A percentile compares a stretch with the other conserved stretches of the same genome.
Conservation (phyloP, 2,329 filamentous ascomycete genomes). For the Pestalotiopsis sp. region DNA sequence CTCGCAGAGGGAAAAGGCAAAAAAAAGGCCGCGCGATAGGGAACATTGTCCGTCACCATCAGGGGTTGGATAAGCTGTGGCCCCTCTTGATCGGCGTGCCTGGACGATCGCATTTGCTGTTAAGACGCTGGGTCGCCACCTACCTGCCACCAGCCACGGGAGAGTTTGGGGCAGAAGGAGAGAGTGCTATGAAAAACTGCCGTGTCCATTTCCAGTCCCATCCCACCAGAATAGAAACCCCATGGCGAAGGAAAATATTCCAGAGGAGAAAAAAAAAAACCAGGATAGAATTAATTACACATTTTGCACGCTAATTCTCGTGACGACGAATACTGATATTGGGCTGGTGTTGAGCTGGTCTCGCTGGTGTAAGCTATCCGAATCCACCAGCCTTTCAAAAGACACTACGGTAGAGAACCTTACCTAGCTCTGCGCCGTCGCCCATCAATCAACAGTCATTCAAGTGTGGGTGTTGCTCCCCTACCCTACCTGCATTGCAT, state of each 20-base stretch:
- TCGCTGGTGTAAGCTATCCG: neutral
- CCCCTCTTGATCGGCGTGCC: constrained; percentile 14
- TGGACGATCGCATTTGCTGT: constrained; percentile 15
- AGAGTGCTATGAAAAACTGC: neutral
- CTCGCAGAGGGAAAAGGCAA: neutral
- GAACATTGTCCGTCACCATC: neutral
- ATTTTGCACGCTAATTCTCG: neutral
- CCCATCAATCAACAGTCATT: neutral
- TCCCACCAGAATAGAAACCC: neutral
- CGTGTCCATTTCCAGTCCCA: neutral
- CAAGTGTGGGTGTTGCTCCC: neutral
- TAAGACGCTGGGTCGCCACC: neutral
- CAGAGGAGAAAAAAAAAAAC: neutral
- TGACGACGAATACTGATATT: neutral
- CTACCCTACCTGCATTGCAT: neutral
- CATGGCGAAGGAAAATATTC: neutral
- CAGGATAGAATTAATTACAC: neutral
- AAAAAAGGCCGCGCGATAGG: constrained; percentile 8
- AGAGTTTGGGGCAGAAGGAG: neutral
- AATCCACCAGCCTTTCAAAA: neutral
- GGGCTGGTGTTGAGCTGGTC: neutral
- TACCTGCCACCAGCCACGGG: neutral
- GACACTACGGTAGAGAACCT: neutral
- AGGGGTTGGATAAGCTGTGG: constrained; percentile 11
- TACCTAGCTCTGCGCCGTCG: neutral